Evolutionary conservation across 345 rosid genomes (phyloP).

Genomic region (Populus euphratica): DNA sequence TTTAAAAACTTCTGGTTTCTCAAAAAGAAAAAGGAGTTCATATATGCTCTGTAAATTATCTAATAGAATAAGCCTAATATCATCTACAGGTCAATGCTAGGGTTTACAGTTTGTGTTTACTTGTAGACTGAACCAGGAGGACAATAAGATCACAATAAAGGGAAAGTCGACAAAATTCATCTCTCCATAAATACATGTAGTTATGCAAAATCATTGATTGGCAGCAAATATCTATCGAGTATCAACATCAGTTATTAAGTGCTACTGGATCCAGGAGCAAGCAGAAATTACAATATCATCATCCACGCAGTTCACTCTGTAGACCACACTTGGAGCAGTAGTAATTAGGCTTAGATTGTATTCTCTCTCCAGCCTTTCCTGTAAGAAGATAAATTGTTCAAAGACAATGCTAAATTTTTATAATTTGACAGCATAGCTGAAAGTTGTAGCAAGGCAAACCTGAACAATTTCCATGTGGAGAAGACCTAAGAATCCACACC

Average conservation of each 20-base stretch:
- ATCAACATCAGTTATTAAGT: conserved; percentile 7
- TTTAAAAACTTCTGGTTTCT: too few relatives aligned
- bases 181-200: neutral
- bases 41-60: neutral
- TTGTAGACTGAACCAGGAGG: neutral
- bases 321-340: conserved; percentile 99
- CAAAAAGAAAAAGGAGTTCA: neutral
- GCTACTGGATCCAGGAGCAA: conserved; percentile 10
- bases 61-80: neutral
- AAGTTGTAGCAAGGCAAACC: conserved; percentile 41
- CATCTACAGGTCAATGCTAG: neutral
- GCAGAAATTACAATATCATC: conserved; percentile 77
- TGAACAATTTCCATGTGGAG: conserved; percentile 99
- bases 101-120: neutral
- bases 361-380: conserved; percentile 99
- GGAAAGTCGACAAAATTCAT: neutral
- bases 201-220: neutral
- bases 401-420: conserved; percentile 2
- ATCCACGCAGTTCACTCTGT: conserved; percentile 68
- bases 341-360: conserved; percentile 93
- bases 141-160: neutral
- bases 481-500: conserved; percentile 98
- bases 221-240: neutral
- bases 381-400: conserved; percentile 23
- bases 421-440: conserved; percentile 8